Evolutionary conservation across 2,329 filamentous ascomycete species (phyloP).

Genomic region (Metarhizium anisopliae): DNA sequence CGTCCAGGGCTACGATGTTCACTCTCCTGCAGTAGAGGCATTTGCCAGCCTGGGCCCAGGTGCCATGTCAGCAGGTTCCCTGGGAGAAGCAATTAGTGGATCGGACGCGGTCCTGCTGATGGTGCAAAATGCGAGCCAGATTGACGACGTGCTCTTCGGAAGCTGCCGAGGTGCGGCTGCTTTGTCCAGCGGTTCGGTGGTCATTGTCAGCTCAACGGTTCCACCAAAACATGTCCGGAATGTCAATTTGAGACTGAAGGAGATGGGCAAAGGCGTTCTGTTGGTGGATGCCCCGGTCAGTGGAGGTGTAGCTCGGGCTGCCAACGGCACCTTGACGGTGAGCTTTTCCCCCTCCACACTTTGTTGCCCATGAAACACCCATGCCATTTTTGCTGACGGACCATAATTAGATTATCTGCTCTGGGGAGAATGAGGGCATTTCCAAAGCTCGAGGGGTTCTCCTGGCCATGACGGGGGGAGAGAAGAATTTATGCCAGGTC

Average conservation of each 20-base stretch:
- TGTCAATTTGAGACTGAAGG: slow-evolving; percentile 12
- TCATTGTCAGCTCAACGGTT: slow-evolving; percentile 27
- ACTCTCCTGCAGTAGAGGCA: no score
- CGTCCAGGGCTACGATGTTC: no score
- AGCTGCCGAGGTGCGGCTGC: slow-evolving; percentile 15
- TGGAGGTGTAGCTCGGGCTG: slow-evolving; percentile 26
- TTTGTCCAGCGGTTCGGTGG: slow-evolving; percentile 17
- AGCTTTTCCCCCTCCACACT: neutral
- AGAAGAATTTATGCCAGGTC: slow-evolving; percentile 17
- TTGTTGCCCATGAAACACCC: no score
- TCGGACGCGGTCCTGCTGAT: slow-evolving; percentile 25
- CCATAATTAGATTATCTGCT: no score
- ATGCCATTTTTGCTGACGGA: no score
- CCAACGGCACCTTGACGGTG: slow-evolving; percentile 25
- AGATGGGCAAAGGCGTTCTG: slow-evolving; percentile 16
- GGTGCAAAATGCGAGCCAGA: slow-evolving; percentile 26
- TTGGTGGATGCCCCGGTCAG: slow-evolving; percentile 29
- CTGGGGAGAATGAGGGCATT: no score
- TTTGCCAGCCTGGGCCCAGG: slow-evolving; percentile 7
- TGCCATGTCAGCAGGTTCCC: slow-evolving; percentile 14
- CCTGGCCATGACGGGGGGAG: no score
- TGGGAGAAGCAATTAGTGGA: slow-evolving; percentile 17
- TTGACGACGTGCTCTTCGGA: slow-evolving; percentile 22
- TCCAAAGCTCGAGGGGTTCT: no score
- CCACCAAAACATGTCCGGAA: slow-evolving; percentile 20